Conservation (phyloP, 306 rosid genomes). For the Cicer chorassanicum region DNA sequence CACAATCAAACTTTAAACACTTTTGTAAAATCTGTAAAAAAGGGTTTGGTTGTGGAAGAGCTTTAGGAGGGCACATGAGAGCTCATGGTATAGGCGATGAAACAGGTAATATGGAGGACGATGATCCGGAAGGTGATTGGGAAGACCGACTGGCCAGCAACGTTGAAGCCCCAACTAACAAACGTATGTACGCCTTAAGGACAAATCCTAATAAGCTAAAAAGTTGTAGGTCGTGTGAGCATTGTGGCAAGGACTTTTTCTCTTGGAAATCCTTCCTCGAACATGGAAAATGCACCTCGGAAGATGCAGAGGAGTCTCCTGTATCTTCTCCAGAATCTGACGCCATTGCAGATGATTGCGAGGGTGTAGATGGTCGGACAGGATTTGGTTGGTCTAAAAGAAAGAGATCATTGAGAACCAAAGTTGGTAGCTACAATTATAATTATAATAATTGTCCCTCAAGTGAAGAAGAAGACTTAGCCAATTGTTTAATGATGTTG, state of each 20-base stretch:
- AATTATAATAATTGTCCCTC: constrained; percentile 62
- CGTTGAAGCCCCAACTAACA: constrained; percentile 58
- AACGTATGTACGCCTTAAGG: constrained; percentile 83
- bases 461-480: constrained; percentile 88
- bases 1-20: constrained; percentile 73
- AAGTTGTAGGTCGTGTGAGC: constrained; percentile 76
- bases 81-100: constrained; percentile 91
- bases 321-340: constrained; percentile 68
- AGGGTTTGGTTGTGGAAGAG: constrained; percentile 93
- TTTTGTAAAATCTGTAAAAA: constrained; percentile 92
- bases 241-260: constrained; percentile 81
- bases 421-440: constrained; percentile 60
- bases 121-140: constrained; percentile 76
- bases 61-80: constrained; percentile 97
- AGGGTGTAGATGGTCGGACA: constrained; percentile 31
- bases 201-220: constrained; percentile 86
- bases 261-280: constrained; percentile 92
- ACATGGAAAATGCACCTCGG: constrained; percentile 81
- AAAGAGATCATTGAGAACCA: constrained; percentile 72
- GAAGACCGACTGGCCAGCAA: constrained; percentile 60
- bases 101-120: constrained; percentile 60
- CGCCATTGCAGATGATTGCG: constrained; percentile 47
- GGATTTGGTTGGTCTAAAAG: constrained; percentile 75
- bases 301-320: constrained; percentile 59
- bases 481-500: constrained; percentile 92